Conservation (phyloP, 1,139 yeast genomes). For the Yamadazyma buinensis region DNA sequence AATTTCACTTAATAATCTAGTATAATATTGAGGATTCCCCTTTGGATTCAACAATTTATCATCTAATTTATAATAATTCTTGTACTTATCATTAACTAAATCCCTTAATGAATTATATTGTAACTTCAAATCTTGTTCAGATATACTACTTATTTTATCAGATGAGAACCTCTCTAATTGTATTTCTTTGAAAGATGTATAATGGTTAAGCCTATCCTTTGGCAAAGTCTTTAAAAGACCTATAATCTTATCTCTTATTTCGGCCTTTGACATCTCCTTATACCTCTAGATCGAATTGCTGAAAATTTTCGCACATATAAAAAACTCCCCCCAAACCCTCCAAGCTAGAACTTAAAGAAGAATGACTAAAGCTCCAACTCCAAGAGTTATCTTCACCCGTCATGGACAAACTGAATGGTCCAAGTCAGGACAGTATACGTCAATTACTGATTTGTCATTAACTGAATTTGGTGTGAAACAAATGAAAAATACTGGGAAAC, state of each 20-base stretch:
- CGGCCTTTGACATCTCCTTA: conserved; percentile 21
- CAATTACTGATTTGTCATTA: conserved; percentile 74
- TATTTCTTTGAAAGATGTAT: conserved; percentile 62
- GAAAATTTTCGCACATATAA: not conserved
- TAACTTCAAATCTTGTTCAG: conserved; percentile 52
- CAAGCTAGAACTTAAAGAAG: too few species aligned
- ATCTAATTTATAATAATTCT: conserved; percentile 58
- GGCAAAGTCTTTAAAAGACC: conserved; percentile 49
- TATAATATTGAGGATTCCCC: conserved; percentile 80
- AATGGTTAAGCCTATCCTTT: conserved; percentile 61
- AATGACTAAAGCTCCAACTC: conserved; percentile 39
- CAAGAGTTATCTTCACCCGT: conserved; percentile 77
- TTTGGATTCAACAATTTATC: conserved; percentile 70
- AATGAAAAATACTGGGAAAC: conserved; percentile 69
- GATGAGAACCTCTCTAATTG: conserved; percentile 53
- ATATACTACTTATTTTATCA: conserved; percentile 21
- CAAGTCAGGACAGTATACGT: conserved; percentile 86
- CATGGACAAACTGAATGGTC: conserved; percentile 97
- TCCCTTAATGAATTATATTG: conserved; percentile 60
- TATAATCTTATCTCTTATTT: conserved; percentile 34
- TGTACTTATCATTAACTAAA: conserved; percentile 59
- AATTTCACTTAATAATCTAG: conserved; percentile 65
- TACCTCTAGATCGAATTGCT: not conserved
- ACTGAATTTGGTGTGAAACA: conserved; percentile 76
- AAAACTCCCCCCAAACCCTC: not conserved